Evolutionary conservation across 805 yeast species (phyloP), one percentile per base, ranked within the genome.

Genomic region (Kodamaea restingae): DNA sequence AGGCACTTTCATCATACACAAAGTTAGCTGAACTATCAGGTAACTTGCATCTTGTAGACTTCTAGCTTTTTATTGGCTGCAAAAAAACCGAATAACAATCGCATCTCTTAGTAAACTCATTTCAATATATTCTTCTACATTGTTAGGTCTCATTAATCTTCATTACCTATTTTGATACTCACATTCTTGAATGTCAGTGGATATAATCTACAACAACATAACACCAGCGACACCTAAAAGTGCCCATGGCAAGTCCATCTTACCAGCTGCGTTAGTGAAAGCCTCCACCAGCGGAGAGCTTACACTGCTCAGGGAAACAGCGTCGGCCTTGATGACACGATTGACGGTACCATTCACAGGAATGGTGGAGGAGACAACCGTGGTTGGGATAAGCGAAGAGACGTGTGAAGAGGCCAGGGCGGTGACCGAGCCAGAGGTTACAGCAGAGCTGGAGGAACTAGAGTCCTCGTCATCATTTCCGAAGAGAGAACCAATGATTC

Each of bases 251-350:
- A 30, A 6, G 5, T 18, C 32, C 20, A 30, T 30, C 18, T 27
- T 36, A 29, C 28, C 28, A n/a, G 40, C 48, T 1, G 38, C 46
- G 25, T 46, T 55, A 18, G 31, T 8, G 47, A 49, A 15, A 42
- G 36, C 37, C 28, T 21, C 24, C 32, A 34, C 44, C 10, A 35
- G 27, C 22, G 40, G 38, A 17, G 40, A n/a, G 12, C 44, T 30
- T n/a, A 21, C 43, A 3, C 43, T 45, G 4, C 30, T 27, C n/a
- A 48, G 38, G 8, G 49, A 42, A 10, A 34, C 18, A 2, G 34
- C 30, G 11, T 32, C 18, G 15, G 31, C 34, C n/a, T 15, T 21
- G n/a, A 29, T 27, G 14, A 15, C 28, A 30, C 17, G 22, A 30
- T 29, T 24, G 10, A 17, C 4, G 5, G 40, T 36, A 8, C 39